Conservation (phyloP, 352 stramenopile genomes). For the Phytophthora kernoviae region DNA sequence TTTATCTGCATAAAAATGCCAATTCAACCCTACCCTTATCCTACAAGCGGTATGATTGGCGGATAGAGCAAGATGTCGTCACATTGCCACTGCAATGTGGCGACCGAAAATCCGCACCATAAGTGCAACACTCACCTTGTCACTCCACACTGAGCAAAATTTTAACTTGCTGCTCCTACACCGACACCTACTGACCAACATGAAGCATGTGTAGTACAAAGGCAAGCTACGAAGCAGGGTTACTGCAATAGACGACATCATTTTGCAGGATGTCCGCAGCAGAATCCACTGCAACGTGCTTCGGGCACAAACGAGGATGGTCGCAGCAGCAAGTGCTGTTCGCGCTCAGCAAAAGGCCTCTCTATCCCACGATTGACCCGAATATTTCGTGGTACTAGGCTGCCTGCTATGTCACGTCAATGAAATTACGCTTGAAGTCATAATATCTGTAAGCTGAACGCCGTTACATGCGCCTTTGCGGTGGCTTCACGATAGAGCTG, state of each 20-base stretch:
- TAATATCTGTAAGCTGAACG: not conserved
- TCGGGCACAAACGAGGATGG: too few species aligned
- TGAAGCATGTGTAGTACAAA: too few species aligned
- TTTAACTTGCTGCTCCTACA: not conserved
- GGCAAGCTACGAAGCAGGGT: too few species aligned
- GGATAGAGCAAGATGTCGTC: not conserved
- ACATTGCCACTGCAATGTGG: not conserved
- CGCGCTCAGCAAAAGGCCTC: too few species aligned
- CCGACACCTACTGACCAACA: not conserved
- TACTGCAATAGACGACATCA: too few species aligned
- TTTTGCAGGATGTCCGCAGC: too few species aligned
- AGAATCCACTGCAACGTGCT: too few species aligned
- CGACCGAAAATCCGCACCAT: conserved; percentile 2
- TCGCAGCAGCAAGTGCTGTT: too few species aligned
- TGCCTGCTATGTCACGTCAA: not conserved
- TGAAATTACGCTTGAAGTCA: not conserved
- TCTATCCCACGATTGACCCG: too few species aligned
- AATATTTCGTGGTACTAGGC: too few species aligned
- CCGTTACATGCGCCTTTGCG: not conserved
- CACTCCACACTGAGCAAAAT: not conserved
- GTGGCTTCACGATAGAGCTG: not conserved
- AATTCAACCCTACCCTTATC: not conserved
- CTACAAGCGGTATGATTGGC: not conserved
- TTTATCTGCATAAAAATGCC: not conserved
- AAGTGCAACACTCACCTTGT: not conserved